Evolutionary conservation across 2,329 filamentous ascomycete species (phyloP), one percentile per base, ranked within the genome.

Genomic region (Hymenoscyphus repandus): DNA sequence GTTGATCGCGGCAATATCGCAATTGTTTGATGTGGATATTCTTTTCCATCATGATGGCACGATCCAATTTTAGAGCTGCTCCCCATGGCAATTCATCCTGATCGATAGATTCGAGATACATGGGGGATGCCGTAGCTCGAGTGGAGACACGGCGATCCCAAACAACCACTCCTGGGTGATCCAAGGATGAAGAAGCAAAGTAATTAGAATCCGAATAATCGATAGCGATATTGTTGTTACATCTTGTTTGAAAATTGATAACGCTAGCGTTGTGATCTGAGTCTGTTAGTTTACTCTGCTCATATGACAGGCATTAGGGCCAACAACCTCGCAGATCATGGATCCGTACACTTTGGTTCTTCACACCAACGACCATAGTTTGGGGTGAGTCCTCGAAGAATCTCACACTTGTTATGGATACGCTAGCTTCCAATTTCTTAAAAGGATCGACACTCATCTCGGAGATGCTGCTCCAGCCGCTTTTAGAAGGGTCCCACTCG

Each of bases 131-230:
- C 10, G 75, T 67, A 1, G 74, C 68, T 10, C 78, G 75, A 17
- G 72, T 72, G 11, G 74, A 75, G n/a, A 77, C 78, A 39, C 88
- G 82, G 22, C 85, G 80, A 64, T 92, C 88, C 88, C 88, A 92
- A 31, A 92, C 76, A 66, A 86, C 83, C 46, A 92, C 76, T 6
- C 82, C 82, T 0, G 88, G 85, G 45, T 88, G 83, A 52, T 88
- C 86, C 11, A 88, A 72, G 2, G 85, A 85, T 12, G 87, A 89
- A 1, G 88, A 91, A 1, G 88, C 83, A 69, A 93, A 92, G 67
- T 90, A 92, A 60, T 93, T 90, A 57, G 85, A 82, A 60, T 95
- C 86, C 18, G 82, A 74, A 53, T 87, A 88, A 69, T 93, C 88
- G 53, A 93, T 88, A 13, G 87, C 80, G 49, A 93, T 66, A 57